Percentiles rank a stretch among this genome's conserved stretches.
These are phyloP conservation scores for Periconia digitata DNA, from an alignment of 2,329 filamentous ascomycete species.

Conservation along the genomic window DNA sequence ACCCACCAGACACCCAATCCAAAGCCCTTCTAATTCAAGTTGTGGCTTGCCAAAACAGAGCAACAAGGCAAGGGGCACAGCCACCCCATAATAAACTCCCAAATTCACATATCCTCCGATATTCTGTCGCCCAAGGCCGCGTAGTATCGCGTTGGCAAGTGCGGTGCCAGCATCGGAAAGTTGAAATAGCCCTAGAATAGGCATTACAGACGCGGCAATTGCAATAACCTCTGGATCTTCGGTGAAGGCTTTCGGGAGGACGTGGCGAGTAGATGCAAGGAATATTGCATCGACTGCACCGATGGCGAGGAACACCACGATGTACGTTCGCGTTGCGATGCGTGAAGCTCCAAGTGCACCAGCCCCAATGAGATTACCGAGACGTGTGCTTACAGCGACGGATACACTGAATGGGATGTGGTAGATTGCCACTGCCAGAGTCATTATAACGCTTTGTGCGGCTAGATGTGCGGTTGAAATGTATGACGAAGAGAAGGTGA, in stretches of 20 bases:
- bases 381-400: constrained; percentile 41
- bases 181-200: constrained; percentile 41
- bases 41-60: constrained; percentile 39
- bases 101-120: constrained; percentile 44
- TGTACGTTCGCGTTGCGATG: constrained; percentile 36
- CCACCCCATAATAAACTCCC: constrained; percentile 42
- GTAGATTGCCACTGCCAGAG: constrained; percentile 39
- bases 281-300: constrained; percentile 38
- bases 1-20: constrained; percentile 40
- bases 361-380: constrained; percentile 44
- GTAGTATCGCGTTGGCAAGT: constrained; percentile 40
- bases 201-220: constrained; percentile 37
- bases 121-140: constrained; percentile 42
- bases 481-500: constrained; percentile 74
- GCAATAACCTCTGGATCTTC: constrained; percentile 37
- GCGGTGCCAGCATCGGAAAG: constrained; percentile 42
- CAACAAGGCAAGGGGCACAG: constrained; percentile 39
- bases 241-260: constrained; percentile 39
- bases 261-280: constrained; percentile 28
- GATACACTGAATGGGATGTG: constrained; percentile 42
- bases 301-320: constrained; percentile 37
- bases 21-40: constrained; percentile 40
- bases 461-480: constrained; percentile 80
- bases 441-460: constrained; percentile 62
- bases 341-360: constrained; percentile 36